Percentiles rank a stretch among this genome's conserved stretches.
phyloP scores from a whole-genome alignment of 1,139 yeast genomes.

The Candida gigantensis region DNA sequence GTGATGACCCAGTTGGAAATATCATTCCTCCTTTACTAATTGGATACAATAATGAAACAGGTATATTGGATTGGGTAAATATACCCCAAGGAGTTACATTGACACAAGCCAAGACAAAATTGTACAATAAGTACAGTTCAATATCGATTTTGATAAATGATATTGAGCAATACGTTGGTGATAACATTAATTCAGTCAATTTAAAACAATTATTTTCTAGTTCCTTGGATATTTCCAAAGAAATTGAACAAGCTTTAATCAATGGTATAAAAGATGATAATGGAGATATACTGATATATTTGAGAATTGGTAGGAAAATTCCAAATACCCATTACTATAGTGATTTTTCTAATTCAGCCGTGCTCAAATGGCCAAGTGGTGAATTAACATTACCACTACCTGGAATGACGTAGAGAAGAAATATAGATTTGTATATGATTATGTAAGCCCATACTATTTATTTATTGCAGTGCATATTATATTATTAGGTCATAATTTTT shows the following conservation, averaged over 20 bases:
- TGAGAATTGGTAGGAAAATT: conserved; percentile 58
- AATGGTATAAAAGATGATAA: conserved; percentile 23
- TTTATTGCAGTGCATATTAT: too few relatives aligned
- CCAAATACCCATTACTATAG: conserved; percentile 37
- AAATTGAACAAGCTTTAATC: conserved; percentile 32
- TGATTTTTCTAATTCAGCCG: conserved; percentile 62
- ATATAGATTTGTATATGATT: background rate
- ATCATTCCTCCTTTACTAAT: conserved; percentile 46
- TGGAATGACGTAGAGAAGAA: conserved; percentile 39
- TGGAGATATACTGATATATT: conserved; percentile 44
- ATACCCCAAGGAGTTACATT: conserved; percentile 11
- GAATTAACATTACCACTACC: conserved; percentile 44
- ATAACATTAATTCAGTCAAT: conserved; percentile 38
- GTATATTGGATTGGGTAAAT: conserved; percentile 35
- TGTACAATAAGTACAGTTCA: conserved; percentile 35
- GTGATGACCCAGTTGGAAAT: conserved; percentile 75
- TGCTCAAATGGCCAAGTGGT: conserved; percentile 59
- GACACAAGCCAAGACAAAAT: conserved; percentile 11
- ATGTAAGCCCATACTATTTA: too few relatives aligned
- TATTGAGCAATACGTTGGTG: conserved; percentile 71
- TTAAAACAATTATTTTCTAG: conserved; percentile 37
- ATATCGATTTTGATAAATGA: conserved; percentile 74
- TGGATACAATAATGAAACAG: conserved; percentile 34
- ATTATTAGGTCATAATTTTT: too few relatives aligned
- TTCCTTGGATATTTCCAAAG: conserved; percentile 30